A percentile compares a stretch with the other conserved stretches of the same genome.
Conservation (phyloP, 148 eudicot species). For the Vaccinium vitisidaea region DNA sequence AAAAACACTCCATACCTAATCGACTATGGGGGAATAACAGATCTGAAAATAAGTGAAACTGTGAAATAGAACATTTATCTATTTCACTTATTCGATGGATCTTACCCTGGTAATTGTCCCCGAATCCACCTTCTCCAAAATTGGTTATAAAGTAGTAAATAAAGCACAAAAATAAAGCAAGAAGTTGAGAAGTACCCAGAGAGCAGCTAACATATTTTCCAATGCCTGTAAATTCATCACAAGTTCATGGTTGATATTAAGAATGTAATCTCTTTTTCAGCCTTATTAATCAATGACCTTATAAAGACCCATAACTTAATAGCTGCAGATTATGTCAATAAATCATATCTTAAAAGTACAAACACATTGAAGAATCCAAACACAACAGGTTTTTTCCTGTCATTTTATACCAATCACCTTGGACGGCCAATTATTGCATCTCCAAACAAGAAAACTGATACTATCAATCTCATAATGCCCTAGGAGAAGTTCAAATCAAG, state of each 20-base stretch:
- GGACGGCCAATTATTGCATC: neutral
- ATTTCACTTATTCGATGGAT: too few species aligned
- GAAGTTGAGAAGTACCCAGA: neutral
- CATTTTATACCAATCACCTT: neutral
- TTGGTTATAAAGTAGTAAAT: neutral
- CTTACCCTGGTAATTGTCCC: too few species aligned
- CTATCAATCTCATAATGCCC: neutral
- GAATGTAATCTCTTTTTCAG: neutral
- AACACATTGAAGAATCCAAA: neutral
- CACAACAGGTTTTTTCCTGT: neutral
- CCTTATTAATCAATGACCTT: neutral
- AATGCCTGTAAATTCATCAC: neutral
- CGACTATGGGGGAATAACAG: too few species aligned
- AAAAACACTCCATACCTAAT: too few species aligned
- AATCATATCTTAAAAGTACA: neutral
- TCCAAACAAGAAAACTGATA: neutral
- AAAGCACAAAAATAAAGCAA: neutral
- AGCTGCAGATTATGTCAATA: neutral
- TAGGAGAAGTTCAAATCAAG: slow-evolving; percentile 1
- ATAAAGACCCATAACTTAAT: neutral
- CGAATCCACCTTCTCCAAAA: too few species aligned
- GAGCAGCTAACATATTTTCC: neutral
- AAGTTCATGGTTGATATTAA: neutral
- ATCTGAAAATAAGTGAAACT: too few species aligned
- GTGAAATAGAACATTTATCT: too few species aligned